Conservation (phyloP, 2,329 filamentous ascomycete genomes). For the Fusarium subglutinans region DNA sequence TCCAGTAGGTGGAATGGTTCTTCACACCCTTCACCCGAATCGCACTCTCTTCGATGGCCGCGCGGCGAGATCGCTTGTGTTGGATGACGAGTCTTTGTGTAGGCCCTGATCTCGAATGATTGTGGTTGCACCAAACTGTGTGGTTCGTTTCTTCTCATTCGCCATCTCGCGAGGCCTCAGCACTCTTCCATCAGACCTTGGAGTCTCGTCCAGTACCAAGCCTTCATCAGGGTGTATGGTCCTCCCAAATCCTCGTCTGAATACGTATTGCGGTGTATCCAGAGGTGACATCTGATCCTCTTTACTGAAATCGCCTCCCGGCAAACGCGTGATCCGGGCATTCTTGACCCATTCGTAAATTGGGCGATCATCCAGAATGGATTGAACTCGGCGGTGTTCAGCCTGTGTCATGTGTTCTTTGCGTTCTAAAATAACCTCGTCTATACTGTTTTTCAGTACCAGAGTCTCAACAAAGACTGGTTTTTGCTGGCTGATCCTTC, state of each 20-base stretch:
- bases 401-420: conserved; percentile 78
- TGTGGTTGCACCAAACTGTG: conserved; percentile 22
- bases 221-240: conserved; percentile 57
- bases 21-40: conserved; percentile 34
- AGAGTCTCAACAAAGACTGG: conserved; percentile 87
- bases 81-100: conserved; percentile 13
- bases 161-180: conserved; percentile 9
- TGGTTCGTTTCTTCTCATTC: conserved; percentile 40
- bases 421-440: conserved; percentile 82
- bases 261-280: conserved; percentile 57
- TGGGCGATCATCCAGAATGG: conserved; percentile 64
- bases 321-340: conserved; percentile 54
- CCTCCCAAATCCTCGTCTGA: conserved; percentile 59
- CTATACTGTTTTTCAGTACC: conserved; percentile 80
- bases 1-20: background rate
- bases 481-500: conserved; percentile 84
- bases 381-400: conserved; percentile 65
- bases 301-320: conserved; percentile 43
- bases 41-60: conserved; percentile 47
- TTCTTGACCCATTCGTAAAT: conserved; percentile 70
- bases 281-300: conserved; percentile 61
- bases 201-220: conserved; percentile 47
- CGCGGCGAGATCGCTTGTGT: conserved; percentile 26
- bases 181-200: conserved; percentile 1
- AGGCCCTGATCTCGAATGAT: conserved; percentile 12